Evolutionary conservation across 768 basidiomycete genomes (phyloP).

Genomic region (Boletus sensibilis): DNA sequence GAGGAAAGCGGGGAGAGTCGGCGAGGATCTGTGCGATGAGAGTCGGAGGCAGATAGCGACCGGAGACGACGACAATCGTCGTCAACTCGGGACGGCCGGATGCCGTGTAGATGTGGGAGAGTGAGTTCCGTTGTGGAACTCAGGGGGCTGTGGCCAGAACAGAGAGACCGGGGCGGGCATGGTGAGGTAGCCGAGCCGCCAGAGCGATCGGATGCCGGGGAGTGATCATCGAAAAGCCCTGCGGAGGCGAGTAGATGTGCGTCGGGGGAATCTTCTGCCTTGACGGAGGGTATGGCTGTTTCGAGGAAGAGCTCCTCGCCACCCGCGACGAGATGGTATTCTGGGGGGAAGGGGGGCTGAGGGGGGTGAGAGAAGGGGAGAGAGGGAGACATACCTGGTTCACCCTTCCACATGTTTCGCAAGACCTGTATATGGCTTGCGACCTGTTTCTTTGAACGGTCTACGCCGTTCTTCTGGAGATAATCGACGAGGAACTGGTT

Average conservation of each 20-base stretch:
- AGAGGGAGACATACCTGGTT: slow-evolving; percentile 51
- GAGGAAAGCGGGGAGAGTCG: slow-evolving; percentile 34
- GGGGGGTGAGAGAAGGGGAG: neutral
- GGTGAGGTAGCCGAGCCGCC: slow-evolving; percentile 29
- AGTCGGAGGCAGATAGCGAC: slow-evolving; percentile 31
- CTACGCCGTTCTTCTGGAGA: slow-evolving; percentile 65
- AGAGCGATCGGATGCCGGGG: slow-evolving; percentile 33
- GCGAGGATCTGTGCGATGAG: slow-evolving; percentile 29
- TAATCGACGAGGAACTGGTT: slow-evolving; percentile 87
- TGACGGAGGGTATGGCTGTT: slow-evolving; percentile 46
- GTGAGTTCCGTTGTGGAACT: slow-evolving; percentile 27
- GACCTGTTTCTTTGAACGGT: slow-evolving; percentile 82
- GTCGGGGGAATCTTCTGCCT: slow-evolving; percentile 55
- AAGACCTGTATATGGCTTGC: slow-evolving; percentile 87
- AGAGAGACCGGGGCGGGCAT: slow-evolving; percentile 26
- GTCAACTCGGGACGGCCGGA: slow-evolving; percentile 24
- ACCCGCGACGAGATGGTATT: slow-evolving; percentile 77
- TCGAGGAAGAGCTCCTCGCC: slow-evolving; percentile 70
- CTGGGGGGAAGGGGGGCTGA: slow-evolving; percentile 35
- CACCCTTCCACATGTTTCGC: slow-evolving; percentile 86
- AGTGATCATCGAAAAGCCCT: slow-evolving; percentile 30
- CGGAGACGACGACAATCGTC: slow-evolving; percentile 32
- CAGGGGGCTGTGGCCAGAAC: slow-evolving; percentile 25
- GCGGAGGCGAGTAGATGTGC: slow-evolving; percentile 42
- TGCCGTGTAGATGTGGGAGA: slow-evolving; percentile 20